phyloP scores from a whole-genome alignment of 306 rosid species.

The Glycine soja region DNA sequence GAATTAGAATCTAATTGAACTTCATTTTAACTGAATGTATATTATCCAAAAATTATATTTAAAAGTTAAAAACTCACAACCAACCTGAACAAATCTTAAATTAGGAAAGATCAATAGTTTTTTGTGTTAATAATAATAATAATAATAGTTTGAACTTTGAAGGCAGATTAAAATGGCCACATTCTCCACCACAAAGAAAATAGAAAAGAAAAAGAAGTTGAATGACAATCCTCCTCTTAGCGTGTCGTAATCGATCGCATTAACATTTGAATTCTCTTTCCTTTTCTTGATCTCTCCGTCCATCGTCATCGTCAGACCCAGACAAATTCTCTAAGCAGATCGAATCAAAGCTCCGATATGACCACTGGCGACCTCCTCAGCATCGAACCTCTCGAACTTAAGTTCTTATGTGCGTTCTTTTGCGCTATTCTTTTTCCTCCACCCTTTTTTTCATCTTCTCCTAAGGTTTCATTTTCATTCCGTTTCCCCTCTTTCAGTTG shows the following conservation, averaged over 20 bases:
- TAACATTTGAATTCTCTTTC: conserved; percentile 34
- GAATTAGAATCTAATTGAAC: too few species aligned
- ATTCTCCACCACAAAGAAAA: conserved; percentile 48
- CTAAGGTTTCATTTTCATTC: conserved; percentile 37
- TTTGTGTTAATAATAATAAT: neutral
- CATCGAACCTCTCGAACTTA: conserved; percentile 94
- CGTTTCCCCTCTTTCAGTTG: conserved; percentile 58
- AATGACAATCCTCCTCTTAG: conserved; percentile 30
- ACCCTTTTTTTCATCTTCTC: conserved; percentile 46
- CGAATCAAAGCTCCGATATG: conserved; percentile 45
- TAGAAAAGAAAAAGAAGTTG: conserved; percentile 44
- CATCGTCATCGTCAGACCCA: neutral
- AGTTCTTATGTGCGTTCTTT: conserved; percentile 72
- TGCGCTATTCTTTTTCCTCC: neutral
- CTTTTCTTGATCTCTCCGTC: conserved; percentile 57
- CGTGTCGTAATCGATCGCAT: conserved; percentile 22
- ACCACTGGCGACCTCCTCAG: conserved; percentile 86
- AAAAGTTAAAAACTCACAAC: too few species aligned
- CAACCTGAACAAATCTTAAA: neutral
- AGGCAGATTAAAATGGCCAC: conserved; percentile 1
- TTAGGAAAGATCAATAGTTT: too few species aligned
- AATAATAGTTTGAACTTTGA: neutral
- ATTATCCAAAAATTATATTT: too few species aligned
- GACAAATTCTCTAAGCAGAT: neutral
- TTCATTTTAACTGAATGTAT: too few species aligned